Evolutionary conservation across 2,329 filamentous ascomycete species (phyloP).

Genomic region (Mycosphaerella sp.): DNA sequence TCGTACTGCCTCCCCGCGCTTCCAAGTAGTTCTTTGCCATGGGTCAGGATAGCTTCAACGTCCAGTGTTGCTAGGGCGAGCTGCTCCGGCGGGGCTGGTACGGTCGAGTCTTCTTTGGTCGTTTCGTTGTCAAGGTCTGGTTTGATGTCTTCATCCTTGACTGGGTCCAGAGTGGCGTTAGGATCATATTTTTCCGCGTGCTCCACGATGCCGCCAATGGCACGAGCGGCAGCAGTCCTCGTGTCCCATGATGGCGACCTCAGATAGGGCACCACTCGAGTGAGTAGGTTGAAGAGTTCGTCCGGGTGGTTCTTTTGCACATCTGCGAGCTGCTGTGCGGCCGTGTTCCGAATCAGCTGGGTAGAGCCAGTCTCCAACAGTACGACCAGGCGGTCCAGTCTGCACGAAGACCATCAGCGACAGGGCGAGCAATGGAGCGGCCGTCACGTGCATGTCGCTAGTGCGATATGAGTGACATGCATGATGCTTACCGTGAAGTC

Average conservation of each 20-base stretch:
- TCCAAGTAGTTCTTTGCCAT: constrained; percentile 76
- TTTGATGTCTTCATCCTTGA: constrained; percentile 35
- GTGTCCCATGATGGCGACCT: constrained; percentile 97
- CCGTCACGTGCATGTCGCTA: constrained; percentile 6
- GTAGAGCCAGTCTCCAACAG: constrained; percentile 97
- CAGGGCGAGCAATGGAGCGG: neutral
- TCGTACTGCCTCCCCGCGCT: constrained; percentile 77
- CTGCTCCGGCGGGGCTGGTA: constrained; percentile 43
- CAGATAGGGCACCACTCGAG: constrained; percentile 89
- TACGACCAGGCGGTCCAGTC: constrained; percentile 50
- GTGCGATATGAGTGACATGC: constrained; percentile 9
- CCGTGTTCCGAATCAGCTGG: constrained; percentile 89
- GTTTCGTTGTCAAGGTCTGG: constrained; percentile 36
- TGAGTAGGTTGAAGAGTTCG: constrained; percentile 91
- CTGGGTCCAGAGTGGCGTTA: constrained; percentile 40
- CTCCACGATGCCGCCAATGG: constrained; percentile 86
- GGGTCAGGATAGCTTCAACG: constrained; percentile 69
- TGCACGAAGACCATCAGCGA: constrained; percentile 17
- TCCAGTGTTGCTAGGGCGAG: constrained; percentile 71
- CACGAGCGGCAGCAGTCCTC: constrained; percentile 83
- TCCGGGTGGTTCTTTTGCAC: constrained; percentile 98
- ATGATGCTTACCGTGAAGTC: constrained; percentile 12
- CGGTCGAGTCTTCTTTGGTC: constrained; percentile 51
- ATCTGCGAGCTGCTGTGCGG: constrained; percentile 92
- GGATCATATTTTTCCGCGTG: constrained; percentile 86